Evolutionary conservation across 208 protist genomes (phyloP).

Genomic region (Polymyxa betae): DNA sequence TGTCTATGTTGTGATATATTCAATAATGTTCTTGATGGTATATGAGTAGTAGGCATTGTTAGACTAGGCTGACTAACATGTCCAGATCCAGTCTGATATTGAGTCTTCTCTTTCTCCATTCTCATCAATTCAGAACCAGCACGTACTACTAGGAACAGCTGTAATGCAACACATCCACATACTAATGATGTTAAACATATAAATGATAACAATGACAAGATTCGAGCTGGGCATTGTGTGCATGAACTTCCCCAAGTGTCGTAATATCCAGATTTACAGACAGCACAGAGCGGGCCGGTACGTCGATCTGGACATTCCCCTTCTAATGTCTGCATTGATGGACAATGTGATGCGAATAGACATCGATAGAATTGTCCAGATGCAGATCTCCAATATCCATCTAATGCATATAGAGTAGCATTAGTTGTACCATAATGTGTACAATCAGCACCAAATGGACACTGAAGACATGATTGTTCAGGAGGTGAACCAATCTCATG

Average conservation of each 20-base stretch:
- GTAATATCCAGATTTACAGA: constrained; percentile 1
- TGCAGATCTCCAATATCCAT: constrained; percentile 27
- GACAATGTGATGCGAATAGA: background rate
- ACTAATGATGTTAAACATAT: background rate
- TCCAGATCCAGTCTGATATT: background rate
- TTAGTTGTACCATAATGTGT: background rate
- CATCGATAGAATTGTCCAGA: constrained; percentile 29
- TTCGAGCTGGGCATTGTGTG: background rate
- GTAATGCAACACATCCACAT: background rate
- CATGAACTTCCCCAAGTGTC: constrained; percentile 10
- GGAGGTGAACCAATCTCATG: background rate
- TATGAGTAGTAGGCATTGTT: background rate
- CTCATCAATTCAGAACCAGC: constrained; percentile 21
- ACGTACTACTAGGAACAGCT: constrained; percentile 36
- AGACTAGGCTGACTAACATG: background rate
- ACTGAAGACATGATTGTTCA: background rate
- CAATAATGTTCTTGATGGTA: background rate
- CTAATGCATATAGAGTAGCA: background rate
- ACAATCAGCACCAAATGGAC: constrained; percentile 49
- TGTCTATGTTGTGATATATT: background rate
- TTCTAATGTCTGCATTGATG: background rate
- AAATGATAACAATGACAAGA: background rate
- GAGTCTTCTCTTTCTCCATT: background rate
- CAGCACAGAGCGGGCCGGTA: background rate
- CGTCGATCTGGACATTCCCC: background rate